Conservation (phyloP, 2,329 filamentous ascomycete genomes). For the Curvularia hawaiiensis region DNA sequence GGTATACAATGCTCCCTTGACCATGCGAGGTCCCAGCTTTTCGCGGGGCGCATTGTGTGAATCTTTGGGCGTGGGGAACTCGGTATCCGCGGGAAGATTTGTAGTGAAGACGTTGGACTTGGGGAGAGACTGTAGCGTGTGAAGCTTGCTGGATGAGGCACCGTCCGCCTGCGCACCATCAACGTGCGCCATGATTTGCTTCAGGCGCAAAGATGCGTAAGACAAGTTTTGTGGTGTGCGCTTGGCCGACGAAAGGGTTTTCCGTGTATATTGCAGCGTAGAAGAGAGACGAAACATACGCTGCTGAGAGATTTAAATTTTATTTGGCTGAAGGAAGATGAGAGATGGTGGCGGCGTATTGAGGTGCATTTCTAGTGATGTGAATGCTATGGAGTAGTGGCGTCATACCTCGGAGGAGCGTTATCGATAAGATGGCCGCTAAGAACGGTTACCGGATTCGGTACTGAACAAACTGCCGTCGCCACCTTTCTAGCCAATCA, state of each 20-base stretch:
- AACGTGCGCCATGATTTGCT: slow-evolving; percentile 53
- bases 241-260: slow-evolving; percentile 6
- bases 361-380: slow-evolving; percentile 17
- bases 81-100: slow-evolving; percentile 74
- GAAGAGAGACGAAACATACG: slow-evolving; percentile 26
- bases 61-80: slow-evolving; percentile 77
- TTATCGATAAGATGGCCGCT: slow-evolving; percentile 26
- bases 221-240: slow-evolving; percentile 12
- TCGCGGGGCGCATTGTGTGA: slow-evolving; percentile 83
- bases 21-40: slow-evolving; percentile 77
- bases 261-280: slow-evolving; percentile 12
- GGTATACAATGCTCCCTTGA: slow-evolving; percentile 84
- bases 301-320: slow-evolving; percentile 1
- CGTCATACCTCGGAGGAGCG: slow-evolving; percentile 28
- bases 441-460: neutral
- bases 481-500: slow-evolving; percentile 3
- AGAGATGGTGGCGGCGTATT: slow-evolving; percentile 20
- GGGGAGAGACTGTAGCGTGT: slow-evolving; percentile 59
- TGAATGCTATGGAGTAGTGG: slow-evolving; percentile 24
- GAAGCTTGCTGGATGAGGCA: slow-evolving; percentile 16
- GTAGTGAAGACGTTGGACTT: slow-evolving; percentile 70
- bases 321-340: neutral
- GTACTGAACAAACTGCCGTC: slow-evolving; percentile 1
- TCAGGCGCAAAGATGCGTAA: slow-evolving; percentile 41
- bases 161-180: slow-evolving; percentile 34